phyloP scores from a whole-genome alignment of 2,329 filamentous ascomycete species.

The Xylariaceae sp. region DNA sequence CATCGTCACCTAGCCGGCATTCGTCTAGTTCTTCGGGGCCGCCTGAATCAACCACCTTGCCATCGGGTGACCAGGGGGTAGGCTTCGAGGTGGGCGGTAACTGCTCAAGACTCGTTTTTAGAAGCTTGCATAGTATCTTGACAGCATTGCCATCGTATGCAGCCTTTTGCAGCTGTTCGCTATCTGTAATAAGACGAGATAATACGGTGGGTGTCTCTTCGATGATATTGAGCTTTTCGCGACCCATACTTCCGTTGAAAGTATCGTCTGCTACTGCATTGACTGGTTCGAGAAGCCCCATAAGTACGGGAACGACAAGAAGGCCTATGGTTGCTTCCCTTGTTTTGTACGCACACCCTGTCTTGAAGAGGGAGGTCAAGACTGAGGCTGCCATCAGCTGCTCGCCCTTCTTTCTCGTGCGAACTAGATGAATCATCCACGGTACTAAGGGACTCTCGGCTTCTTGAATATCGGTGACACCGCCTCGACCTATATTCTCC shows the following conservation, averaged over 20 bases:
- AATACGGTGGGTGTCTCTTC: slow-evolving; percentile 73
- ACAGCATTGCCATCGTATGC: slow-evolving; percentile 63
- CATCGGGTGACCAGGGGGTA: slow-evolving; percentile 36
- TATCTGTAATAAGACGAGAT: slow-evolving; percentile 74
- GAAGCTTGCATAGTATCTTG: slow-evolving; percentile 43
- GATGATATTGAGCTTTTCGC: slow-evolving; percentile 48
- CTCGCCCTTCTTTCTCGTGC: slow-evolving; percentile 54
- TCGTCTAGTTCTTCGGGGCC: too few species aligned
- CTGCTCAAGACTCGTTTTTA: slow-evolving; percentile 50
- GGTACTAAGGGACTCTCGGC: slow-evolving; percentile 68
- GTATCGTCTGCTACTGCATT: slow-evolving; percentile 37
- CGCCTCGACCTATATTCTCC: slow-evolving; percentile 18
- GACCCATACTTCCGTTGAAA: slow-evolving; percentile 18
- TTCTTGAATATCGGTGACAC: slow-evolving; percentile 47
- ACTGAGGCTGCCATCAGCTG: slow-evolving; percentile 67
- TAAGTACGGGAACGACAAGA: slow-evolving; percentile 66
- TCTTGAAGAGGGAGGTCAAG: slow-evolving; percentile 64
- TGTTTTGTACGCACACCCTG: slow-evolving; percentile 60
- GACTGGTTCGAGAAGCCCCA: slow-evolving; percentile 59
- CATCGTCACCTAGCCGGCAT: slow-evolving; percentile 55
- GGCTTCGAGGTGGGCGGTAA: slow-evolving; percentile 31
- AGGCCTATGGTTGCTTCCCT: slow-evolving; percentile 63
- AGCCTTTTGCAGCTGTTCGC: slow-evolving; percentile 73
- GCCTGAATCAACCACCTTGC: slow-evolving; percentile 32
- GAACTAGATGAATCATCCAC: slow-evolving; percentile 65